These are phyloP conservation scores for Sechiopsis laciniata DNA, from an alignment of 306 rosid genomes.

Conservation along the genomic window DNA sequence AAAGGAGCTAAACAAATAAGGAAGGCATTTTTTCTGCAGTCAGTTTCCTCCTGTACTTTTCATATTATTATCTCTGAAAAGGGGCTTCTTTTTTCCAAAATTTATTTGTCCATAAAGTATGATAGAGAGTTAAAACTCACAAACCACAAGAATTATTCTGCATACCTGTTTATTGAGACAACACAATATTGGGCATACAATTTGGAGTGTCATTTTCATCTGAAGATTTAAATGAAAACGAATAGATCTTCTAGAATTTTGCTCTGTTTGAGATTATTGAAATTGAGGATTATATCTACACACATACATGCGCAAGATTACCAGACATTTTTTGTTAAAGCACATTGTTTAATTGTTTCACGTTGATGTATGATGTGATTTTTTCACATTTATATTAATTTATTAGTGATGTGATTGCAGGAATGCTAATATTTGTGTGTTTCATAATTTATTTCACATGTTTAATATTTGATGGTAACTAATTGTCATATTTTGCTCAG, in stretches of 20 bases:
- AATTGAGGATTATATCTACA: not conserved
- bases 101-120: not conserved
- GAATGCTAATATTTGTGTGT: too few species aligned
- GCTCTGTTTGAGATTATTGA: not conserved
- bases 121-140: not conserved
- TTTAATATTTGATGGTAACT: too few species aligned
- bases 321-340: not conserved
- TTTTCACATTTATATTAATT: too few species aligned
- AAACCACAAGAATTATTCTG: not conserved
- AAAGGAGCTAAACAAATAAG: not conserved
- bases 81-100: not conserved
- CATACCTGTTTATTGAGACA: not conserved
- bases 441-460: too few species aligned
- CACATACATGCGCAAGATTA: not conserved
- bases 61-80: not conserved
- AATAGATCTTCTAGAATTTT: not conserved
- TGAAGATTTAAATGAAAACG: slow-evolving; percentile 4
- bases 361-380: too few species aligned
- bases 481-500: too few species aligned
- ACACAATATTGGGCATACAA: not conserved
- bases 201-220: not conserved
- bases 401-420: too few species aligned
- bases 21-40: too few species aligned
- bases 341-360: not conserved
- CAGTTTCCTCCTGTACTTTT: not conserved